A percentile compares a stretch with the other conserved stretches of the same genome.
Evolutionary conservation across 2,329 filamentous ascomycete genomes (phyloP).

Genomic region (Penicillium olsonii): DNA sequence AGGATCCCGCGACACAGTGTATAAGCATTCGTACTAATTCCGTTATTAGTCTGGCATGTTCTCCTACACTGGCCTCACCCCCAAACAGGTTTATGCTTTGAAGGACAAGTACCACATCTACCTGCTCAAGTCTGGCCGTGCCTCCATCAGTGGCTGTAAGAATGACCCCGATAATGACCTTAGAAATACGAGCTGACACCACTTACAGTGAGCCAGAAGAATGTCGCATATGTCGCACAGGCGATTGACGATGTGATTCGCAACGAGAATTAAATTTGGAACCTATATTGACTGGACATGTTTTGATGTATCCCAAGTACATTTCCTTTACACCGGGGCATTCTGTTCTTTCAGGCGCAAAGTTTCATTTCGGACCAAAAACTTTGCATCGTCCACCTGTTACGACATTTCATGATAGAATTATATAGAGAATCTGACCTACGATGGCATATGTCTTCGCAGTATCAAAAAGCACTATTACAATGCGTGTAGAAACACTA

Average conservation of each 20-base stretch:
- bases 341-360: not conserved
- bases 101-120: conserved; percentile 48
- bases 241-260: conserved; percentile 42
- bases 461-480: not conserved
- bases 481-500: too few species aligned
- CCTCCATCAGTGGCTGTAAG: conserved; percentile 44
- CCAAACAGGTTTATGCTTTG: conserved; percentile 45
- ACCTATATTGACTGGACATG: not conserved
- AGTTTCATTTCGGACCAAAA: not conserved
- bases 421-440: conserved; percentile 9
- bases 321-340: conserved; percentile 4
- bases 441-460: not conserved
- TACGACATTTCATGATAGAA: conserved; percentile 28
- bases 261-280: conserved; percentile 28
- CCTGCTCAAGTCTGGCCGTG: conserved; percentile 42
- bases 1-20: not conserved
- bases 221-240: conserved; percentile 42
- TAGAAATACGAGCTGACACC: conserved; percentile 6
- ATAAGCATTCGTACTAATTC: not conserved
- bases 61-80: conserved; percentile 65
- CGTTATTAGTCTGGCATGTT: conserved; percentile 73
- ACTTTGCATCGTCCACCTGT: conserved; percentile 18
- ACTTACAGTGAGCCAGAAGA: conserved; percentile 41
- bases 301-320: not conserved
- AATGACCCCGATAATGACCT: not conserved